Evolutionary conservation across 2,329 filamentous ascomycete species (phyloP), one percentile per base, ranked within the genome.

Genomic region (Scopulariopsis brevicaulis): DNA sequence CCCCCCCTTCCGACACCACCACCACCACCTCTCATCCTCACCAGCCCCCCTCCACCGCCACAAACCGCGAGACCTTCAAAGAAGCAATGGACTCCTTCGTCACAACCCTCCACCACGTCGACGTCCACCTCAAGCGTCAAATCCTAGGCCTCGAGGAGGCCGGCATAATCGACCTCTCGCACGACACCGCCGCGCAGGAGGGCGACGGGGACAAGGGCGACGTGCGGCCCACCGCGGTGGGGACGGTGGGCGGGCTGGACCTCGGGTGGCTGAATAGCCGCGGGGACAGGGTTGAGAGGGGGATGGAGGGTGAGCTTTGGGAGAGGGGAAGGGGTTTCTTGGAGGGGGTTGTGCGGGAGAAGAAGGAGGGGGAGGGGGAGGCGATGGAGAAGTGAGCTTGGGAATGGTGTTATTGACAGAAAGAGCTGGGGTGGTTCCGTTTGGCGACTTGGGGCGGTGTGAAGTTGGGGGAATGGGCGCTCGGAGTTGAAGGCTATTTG

Each of bases 211-310:
- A 32, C 5, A 50, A 58, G 57, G 56, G 70, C 69, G 51, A 68
- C 72, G 14, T 82, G 62, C 73, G 83, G 67, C 77, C 84, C 46
- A 74, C 82, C 52, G 81, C 78, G 46, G 71, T 76, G 59, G 82
- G 77, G 24, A 77, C 76, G 64, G 79, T 83, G 37, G 81, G 80
- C 11, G 74, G 73, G 32, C 76, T 96, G 57, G 92, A 96, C 67
- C 86, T 95, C 15, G 92, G 92, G 35, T 93, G 89, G 83, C 72
- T 97, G 65, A 97, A 96, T 68, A 92, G 89, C 65, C 81, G 90
- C 59, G 90, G 89, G 61, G 87, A 89, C 62, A 86, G 86, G 62
- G 88, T 95, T 24, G 89, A 89, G 59, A 82, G 85, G 65, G 87
- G 90, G 62, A 94, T 93, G 78, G 90, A 95, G 67, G 82, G 82